Conservation (phyloP, 768 basidiomycete species). For the Mycena sanguinolenta region DNA sequence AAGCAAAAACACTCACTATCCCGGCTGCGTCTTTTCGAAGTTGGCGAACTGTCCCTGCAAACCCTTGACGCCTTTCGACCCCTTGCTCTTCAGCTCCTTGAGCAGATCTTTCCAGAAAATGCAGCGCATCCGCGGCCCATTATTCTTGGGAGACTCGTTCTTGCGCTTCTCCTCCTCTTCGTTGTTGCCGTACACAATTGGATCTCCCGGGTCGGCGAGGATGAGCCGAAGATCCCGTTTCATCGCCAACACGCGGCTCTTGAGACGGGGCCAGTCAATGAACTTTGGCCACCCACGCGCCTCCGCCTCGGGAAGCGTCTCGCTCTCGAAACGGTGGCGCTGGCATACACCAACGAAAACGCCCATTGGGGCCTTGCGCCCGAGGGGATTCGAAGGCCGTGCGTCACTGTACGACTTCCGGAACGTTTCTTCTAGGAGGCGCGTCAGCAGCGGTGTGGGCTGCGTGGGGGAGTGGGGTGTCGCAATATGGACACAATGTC, state of each 20-base stretch:
- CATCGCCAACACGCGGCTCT: conserved; percentile 67
- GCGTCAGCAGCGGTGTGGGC: conserved; percentile 71
- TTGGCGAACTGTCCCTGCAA: conserved; percentile 81
- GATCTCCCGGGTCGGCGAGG: conserved; percentile 60
- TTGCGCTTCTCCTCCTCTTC: conserved; percentile 40
- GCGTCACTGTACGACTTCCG: conserved; percentile 71
- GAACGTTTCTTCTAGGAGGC: conserved; percentile 64
- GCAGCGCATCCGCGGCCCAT: conserved; percentile 56
- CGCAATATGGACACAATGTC: conserved; percentile 86
- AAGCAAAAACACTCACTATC: conserved; percentile 78
- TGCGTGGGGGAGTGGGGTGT: conserved; percentile 72
- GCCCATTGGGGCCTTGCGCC: conserved; percentile 67
- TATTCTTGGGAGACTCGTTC: conserved; percentile 31
- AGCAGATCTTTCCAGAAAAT: conserved; percentile 80
- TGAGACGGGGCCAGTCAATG: conserved; percentile 74
- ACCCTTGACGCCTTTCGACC: conserved; percentile 74
- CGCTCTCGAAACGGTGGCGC: conserved; percentile 82
- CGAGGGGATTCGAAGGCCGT: conserved; percentile 77
- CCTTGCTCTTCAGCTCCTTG: conserved; percentile 73
- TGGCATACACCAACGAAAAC: conserved; percentile 80
- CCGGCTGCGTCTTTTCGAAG: conserved; percentile 88
- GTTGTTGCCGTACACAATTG: conserved; percentile 40
- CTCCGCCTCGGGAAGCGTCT: conserved; percentile 79
- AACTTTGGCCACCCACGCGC: conserved; percentile 81
- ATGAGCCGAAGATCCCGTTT: conserved; percentile 60